Evolutionary conservation across 1,284 basidiomycete species (phyloP), one percentile per base, ranked within the genome.

Genomic region (Dichomitus squalens): DNA sequence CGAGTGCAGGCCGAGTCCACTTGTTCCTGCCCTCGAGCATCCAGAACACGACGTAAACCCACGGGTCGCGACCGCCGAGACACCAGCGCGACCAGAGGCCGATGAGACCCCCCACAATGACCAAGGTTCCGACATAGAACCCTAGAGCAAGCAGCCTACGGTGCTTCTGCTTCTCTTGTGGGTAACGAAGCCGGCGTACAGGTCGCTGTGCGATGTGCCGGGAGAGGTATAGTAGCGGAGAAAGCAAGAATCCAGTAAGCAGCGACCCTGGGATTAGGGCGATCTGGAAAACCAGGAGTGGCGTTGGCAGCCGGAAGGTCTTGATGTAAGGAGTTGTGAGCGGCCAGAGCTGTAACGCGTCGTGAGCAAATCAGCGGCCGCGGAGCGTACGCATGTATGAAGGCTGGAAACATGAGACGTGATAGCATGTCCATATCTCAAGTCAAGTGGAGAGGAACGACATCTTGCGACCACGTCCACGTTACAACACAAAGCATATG

Each of bases 41-140:
- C 77, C 85, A 92, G 59, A 87, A 82, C 4, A 93, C 69, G 7
- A 80, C 85, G 93, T 94, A 99, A 0, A 93, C 66, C 92, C 93
- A 98, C 0, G 97, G 96, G 73, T 96, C 85, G 27, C 93, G 83
- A 56, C 85, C 84, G 9, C 85, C 86, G 2, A 99, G 82, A 68
- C 89, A 88, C 94, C 96, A 96, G 43, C 88, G 83, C 8, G 92
- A 87, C 96, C 96, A 99, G 49, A 90, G 79, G 6, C 96, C 96
- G 43, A 99, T 87, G n/a, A 95, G 77, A 1, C 93, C 91, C 5
- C 85, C 86, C 29, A 96, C 84, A 64, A 97, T 87, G 51, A 96
- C 73, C 29, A 88, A 73, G 0, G 92, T 77, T 35, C 95, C 92
- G 23, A 82, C 73, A 69, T 96, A 96, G 75, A 98, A 96, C 2